Base-by-base conservation (phyloP, 1,139 yeast genomes). In the Candida frijolesensis region DNA sequence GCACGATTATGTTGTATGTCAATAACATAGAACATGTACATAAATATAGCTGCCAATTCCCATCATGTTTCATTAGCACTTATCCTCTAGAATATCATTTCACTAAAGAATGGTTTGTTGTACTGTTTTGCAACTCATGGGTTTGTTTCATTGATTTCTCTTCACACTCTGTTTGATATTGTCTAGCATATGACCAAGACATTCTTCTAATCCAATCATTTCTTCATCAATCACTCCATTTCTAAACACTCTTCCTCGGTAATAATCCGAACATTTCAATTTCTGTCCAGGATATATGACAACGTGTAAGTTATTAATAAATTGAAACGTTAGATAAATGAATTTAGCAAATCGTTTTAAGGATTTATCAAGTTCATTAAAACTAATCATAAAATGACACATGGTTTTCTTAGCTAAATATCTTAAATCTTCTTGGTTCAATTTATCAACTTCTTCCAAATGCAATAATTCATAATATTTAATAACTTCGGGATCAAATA, bases 181-280 rank as follows among this genome's bases (percentile, higher is more conserved):
- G 12, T 10, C 6, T 12, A 25, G 30, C 47, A 51, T 48, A 5
- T 38, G 43, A 3, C 43, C 46, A 8, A 48, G 37, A 42, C 43
- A 46, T 30, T 46, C 30, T 29, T 44, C 34, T 14, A 51, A 44
- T 15, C 44, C 48, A 16, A 18, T 34, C 50, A 51, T 42, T n/a
- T 42, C 27, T 15, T 48, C 45, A 46, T 51, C 54, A n/a, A 48
- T 35, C 18, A 30, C 22, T 12, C 54, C 52, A 16, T 44, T 25
- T 18, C 30, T 27, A 27, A 18, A 33, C 4, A 30, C 43, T 42
- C 44, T 42, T 8, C 50, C 50, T 19, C 34, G 14, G 22, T 49
- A 48, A 39, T 48, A 45, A 42, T 48, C 42, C 11, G 48, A 48
- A 30, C 47, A 18, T 29, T 48, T 44, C 10, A 44, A 34, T 10